These are phyloP conservation scores for Colletotrichum orbiculare DNA, from an alignment of 2,329 filamentous ascomycete genomes.

Conservation along the genomic window DNA sequence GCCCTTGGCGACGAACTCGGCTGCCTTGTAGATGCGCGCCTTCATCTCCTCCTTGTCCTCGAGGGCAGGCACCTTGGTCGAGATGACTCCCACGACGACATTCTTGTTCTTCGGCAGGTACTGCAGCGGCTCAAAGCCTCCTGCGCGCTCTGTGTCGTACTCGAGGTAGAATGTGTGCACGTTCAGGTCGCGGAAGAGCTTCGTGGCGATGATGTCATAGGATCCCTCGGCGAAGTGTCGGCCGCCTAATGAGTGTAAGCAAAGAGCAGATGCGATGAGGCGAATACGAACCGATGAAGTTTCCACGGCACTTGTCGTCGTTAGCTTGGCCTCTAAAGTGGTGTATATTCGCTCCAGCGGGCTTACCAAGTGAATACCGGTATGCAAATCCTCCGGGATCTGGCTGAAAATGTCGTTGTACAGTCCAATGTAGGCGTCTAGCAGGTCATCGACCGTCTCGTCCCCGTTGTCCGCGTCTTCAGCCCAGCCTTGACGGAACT, in stretches of 20 bases:
- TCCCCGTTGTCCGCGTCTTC: constrained; percentile 72
- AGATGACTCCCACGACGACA: constrained; percentile 73
- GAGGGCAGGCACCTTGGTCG: constrained; percentile 70
- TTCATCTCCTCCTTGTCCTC: constrained; percentile 75
- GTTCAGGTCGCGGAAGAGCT: constrained; percentile 71
- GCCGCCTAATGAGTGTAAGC: constrained; percentile 47
- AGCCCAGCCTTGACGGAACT: constrained; percentile 77
- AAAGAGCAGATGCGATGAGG: too few relatives aligned
- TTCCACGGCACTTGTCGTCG: constrained; percentile 64
- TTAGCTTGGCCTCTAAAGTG: background rate
- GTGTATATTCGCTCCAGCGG: background rate
- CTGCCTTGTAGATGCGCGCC: constrained; percentile 67
- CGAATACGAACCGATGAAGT: constrained; percentile 63
- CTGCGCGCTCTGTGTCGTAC: constrained; percentile 73
- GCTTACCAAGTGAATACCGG: constrained; percentile 73
- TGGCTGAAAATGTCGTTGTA: constrained; percentile 78
- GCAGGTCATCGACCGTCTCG: constrained; percentile 73
- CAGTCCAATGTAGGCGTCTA: constrained; percentile 80
- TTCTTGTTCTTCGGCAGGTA: constrained; percentile 70
- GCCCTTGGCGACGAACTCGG: constrained; percentile 76
- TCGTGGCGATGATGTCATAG: constrained; percentile 75
- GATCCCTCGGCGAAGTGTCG: constrained; percentile 74
- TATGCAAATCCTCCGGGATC: constrained; percentile 76
- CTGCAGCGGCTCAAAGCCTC: constrained; percentile 73
- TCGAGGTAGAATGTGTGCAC: constrained; percentile 77